Evolutionary conservation across 2,329 filamentous ascomycete species (phyloP), one percentile per base, ranked within the genome.

Genomic region (Pseudogymnoascus sp.): DNA sequence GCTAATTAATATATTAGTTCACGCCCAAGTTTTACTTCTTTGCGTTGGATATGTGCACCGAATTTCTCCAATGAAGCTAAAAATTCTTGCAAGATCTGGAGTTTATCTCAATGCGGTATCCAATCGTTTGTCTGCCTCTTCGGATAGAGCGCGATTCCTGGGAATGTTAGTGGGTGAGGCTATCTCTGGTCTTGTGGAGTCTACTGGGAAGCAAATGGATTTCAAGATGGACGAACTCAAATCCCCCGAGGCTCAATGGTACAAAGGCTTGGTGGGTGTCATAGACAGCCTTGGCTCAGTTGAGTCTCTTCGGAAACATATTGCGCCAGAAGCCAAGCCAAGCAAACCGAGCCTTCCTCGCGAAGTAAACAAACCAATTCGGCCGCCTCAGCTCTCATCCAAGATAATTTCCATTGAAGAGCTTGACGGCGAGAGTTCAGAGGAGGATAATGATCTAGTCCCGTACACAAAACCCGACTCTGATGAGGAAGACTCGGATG

Each of bases 401-500:
- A 72, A 69, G 66, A 74, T 85, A 19, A 78, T 87, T 52, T 65
- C 69, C 16, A 85, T 88, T 14, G 82, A 92, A 73, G 88, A 91
- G 69, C 72, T 92, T 8, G 78, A 81, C 23, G 81, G 83, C 0
- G 81, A 83, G 1, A 76, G 80, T 6, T 78, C 80, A 33, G 78
- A 81, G 21, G 68, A 68, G n/a, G 65, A 72, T 38, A 69, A 71
- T 60, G 77, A 78, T 11, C 78, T 97, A 1, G 78, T 85, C 2
- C 83, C 90, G 0, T 96, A 97, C 68, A 83, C 84, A 12, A 97
- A 96, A 72, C 91, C 91, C 0, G 90, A 91, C 69, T 92, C 90
- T 1, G 94, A 99, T 68, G 83, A 86, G 0, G 91, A 95, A 71
- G 94, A 99, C 71, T 93, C 91, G 0, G 92, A 97, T 63, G 92